phyloP scores from a whole-genome alignment of 257 asterid species.

The Jacaranda mimosifolia region DNA sequence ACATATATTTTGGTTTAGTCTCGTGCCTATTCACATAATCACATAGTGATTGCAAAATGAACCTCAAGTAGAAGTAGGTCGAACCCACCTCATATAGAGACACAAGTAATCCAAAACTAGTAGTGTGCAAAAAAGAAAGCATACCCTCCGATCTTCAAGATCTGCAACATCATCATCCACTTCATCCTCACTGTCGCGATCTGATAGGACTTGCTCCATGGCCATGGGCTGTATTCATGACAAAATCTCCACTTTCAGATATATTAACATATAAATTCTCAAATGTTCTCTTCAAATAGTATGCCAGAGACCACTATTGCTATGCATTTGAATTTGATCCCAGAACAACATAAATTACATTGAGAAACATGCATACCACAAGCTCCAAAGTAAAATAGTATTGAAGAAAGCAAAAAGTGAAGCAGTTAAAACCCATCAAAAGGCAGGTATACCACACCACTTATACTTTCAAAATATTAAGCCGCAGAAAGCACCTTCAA shows the following conservation, averaged over 20 bases:
- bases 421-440: slow-evolving; percentile 18
- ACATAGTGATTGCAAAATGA: slow-evolving; percentile 34
- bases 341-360: slow-evolving; percentile 4
- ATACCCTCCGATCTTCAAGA: slow-evolving; percentile 96
- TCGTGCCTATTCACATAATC: slow-evolving; percentile 24
- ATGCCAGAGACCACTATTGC: neutral
- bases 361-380: slow-evolving; percentile 25
- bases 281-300: slow-evolving; percentile 7
- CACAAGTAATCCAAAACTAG: slow-evolving; percentile 26
- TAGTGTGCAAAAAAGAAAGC: slow-evolving; percentile 37
- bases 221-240: slow-evolving; percentile 83
- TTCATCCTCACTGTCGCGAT: slow-evolving; percentile 98
- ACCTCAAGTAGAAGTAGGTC: slow-evolving; percentile 24
- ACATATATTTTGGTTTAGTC: slow-evolving; percentile 16
- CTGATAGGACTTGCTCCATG: slow-evolving; percentile 93
- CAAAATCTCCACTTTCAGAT: slow-evolving; percentile 38
- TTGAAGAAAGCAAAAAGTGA: slow-evolving; percentile 2
- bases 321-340: slow-evolving; percentile 12
- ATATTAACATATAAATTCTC: slow-evolving; percentile 28
- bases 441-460: neutral
- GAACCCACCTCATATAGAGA: slow-evolving; percentile 10
- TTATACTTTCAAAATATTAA: slow-evolving; percentile 17
- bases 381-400: neutral
- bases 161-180: slow-evolving; percentile 99
- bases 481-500: neutral